Percentiles rank a stretch among this genome's conserved stretches.
phyloP scores from a whole-genome alignment of 192 early-diverging fungal species.

The Coemansia sp. region DNA sequence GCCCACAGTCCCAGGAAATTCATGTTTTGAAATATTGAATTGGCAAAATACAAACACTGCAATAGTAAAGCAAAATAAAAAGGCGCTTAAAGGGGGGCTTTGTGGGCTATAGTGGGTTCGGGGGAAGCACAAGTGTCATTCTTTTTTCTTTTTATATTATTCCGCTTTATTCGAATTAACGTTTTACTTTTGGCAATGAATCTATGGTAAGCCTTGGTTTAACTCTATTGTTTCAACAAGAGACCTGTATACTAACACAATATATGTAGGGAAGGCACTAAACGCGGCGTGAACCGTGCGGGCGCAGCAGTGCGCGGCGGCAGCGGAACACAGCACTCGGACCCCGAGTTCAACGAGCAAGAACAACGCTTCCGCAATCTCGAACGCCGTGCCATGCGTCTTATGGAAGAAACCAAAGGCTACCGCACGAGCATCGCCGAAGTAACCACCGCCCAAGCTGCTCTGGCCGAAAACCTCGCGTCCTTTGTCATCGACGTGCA shows the following conservation, averaged over 20 bases:
- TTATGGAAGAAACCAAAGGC: constrained; percentile 90
- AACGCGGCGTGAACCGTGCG: constrained; percentile 34
- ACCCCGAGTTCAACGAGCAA: constrained; percentile 81
- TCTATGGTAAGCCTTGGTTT: constrained; percentile 7
- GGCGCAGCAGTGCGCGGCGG: constrained; percentile 34
- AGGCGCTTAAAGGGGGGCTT: background rate
- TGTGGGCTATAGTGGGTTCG: background rate
- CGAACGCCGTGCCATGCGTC: constrained; percentile 76
- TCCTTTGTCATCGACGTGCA: constrained; percentile 82
- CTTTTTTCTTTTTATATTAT: constrained; percentile 1
- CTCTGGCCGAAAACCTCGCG: constrained; percentile 85
- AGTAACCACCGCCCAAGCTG: constrained; percentile 81
- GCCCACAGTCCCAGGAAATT: constrained; percentile 54
- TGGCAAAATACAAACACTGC: background rate
- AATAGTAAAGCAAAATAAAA: constrained; percentile 1
- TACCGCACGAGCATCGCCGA: constrained; percentile 83
- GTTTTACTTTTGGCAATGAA: constrained; percentile 1
- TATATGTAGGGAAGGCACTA: constrained; percentile 45
- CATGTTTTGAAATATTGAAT: constrained; percentile 18
- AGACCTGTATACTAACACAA: background rate
- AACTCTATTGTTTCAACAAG: no score
- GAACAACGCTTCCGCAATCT: constrained; percentile 77
- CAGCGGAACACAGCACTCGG: constrained; percentile 31
- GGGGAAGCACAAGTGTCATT: background rate
- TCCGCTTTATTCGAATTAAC: background rate